Evolutionary conservation across 2,329 filamentous ascomycete genomes (phyloP).

Genomic region (Coniella vitis): DNA sequence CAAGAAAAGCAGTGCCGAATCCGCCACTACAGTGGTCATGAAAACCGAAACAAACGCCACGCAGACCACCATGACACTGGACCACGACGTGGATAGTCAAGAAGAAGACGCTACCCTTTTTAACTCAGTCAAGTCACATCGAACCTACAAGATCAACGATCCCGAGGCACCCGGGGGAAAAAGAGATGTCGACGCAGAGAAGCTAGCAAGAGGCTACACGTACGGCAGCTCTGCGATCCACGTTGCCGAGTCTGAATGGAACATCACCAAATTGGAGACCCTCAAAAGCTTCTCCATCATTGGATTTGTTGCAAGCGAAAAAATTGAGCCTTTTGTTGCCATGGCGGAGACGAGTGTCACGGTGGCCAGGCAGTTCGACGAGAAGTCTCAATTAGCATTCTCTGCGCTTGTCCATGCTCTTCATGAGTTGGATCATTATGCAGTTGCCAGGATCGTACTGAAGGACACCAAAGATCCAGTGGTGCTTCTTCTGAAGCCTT

Average conservation of each 20-base stretch:
- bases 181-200: slow-evolving; percentile 71
- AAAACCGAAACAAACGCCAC: slow-evolving; percentile 41
- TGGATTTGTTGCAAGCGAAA: slow-evolving; percentile 71
- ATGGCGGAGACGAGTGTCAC: slow-evolving; percentile 78
- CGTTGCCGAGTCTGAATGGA: slow-evolving; percentile 79
- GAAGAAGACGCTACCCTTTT: slow-evolving; percentile 41
- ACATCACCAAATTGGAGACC: slow-evolving; percentile 83
- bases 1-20: slow-evolving; percentile 65
- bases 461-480: slow-evolving; percentile 77
- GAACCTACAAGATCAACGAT: slow-evolving; percentile 76
- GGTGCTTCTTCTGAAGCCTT: slow-evolving; percentile 72
- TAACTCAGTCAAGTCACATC: slow-evolving; percentile 66
- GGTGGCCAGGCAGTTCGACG: slow-evolving; percentile 68
- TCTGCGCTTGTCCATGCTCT: slow-evolving; percentile 88
- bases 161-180: slow-evolving; percentile 69
- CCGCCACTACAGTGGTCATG: slow-evolving; percentile 70
- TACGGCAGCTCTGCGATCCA: slow-evolving; percentile 90
- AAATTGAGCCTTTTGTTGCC: slow-evolving; percentile 76
- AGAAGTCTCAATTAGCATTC: slow-evolving; percentile 75
- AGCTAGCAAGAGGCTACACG: slow-evolving; percentile 86
- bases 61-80: slow-evolving; percentile 45
- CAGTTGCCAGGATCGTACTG: slow-evolving; percentile 74
- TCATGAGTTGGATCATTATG: slow-evolving; percentile 76
- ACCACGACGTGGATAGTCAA: slow-evolving; percentile 40
- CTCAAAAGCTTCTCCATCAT: slow-evolving; percentile 69